phyloP scores from a whole-genome alignment of 164 flowering plant species.

The Aristolochia fimbriata region DNA sequence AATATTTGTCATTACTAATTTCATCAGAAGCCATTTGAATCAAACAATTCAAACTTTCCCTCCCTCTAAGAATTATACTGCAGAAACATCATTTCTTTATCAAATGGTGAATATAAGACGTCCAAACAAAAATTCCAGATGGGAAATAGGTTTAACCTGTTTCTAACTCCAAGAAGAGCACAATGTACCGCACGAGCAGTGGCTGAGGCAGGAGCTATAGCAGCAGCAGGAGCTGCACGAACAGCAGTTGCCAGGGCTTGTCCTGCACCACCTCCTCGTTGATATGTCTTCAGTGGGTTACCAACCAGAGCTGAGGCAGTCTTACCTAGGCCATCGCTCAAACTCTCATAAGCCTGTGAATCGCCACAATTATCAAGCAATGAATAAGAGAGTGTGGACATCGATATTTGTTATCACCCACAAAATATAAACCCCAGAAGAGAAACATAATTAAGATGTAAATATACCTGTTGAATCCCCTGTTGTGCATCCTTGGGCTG shows the following conservation, averaged over 20 bases:
- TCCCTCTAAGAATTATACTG: background rate
- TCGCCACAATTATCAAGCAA: background rate
- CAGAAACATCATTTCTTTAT: background rate
- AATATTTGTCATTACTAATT: background rate
- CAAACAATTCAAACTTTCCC: too few species aligned
- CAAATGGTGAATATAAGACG: background rate
- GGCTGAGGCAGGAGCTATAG: constrained; percentile 88
- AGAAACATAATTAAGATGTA: background rate
- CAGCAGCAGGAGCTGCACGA: constrained; percentile 83
- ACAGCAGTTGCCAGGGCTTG: constrained; percentile 82
- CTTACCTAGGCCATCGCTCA: constrained; percentile 74
- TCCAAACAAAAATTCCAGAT: background rate
- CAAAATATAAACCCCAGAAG: background rate
- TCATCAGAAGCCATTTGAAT: background rate
- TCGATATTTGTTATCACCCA: background rate
- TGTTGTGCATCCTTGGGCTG: constrained; percentile 86
- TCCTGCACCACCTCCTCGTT: constrained; percentile 77
- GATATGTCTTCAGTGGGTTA: constrained; percentile 66
- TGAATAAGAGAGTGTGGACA: background rate
- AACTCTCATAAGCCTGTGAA: constrained; percentile 70
- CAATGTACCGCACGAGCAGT: constrained; percentile 72
- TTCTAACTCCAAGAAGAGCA: constrained; percentile 90
- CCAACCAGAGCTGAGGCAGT: constrained; percentile 81
- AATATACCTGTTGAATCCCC: constrained; percentile 66
- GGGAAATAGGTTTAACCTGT: constrained; percentile 40